A percentile compares a stretch with the other conserved stretches of the same genome.
Evolutionary conservation across 106 monocot genomes (phyloP).

Genomic region (Narthecium ossifragum): DNA sequence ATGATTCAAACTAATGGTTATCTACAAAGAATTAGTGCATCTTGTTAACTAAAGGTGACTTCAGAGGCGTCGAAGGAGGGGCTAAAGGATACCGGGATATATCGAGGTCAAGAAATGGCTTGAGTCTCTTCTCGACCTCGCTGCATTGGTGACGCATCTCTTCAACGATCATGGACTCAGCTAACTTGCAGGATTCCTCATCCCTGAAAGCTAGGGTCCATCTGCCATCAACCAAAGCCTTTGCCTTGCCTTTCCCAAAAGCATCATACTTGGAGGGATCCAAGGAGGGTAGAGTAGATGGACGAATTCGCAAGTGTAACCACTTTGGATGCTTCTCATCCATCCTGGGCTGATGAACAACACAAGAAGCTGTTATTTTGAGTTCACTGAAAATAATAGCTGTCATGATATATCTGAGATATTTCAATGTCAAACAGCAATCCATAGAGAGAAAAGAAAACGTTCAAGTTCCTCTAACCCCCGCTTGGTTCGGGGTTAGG

Average conservation of each 20-base stretch:
- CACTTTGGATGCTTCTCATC: constrained; percentile 83
- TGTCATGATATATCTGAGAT: too few relatives aligned
- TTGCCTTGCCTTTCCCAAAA: constrained; percentile 32
- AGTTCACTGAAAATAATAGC: too few relatives aligned
- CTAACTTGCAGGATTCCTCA: constrained; percentile 64
- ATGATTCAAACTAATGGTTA: neutral
- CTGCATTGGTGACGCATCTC: constrained; percentile 38
- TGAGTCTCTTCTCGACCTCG: constrained; percentile 46
- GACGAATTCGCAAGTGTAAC: constrained; percentile 90
- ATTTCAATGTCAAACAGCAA: too few relatives aligned
- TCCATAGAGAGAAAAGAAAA: too few relatives aligned
- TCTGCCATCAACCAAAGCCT: constrained; percentile 80
- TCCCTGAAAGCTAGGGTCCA: constrained; percentile 93
- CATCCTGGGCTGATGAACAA: constrained; percentile 61
- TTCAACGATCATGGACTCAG: constrained; percentile 61
- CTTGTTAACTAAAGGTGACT: neutral
- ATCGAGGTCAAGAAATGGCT: constrained; percentile 43
- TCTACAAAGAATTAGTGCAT: neutral
- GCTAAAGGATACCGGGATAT: constrained; percentile 1
- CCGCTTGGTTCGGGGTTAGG: too few relatives aligned
- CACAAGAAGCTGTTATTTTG: neutral
- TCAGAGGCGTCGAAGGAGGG: neutral
- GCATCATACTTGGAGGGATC: constrained; percentile 36
- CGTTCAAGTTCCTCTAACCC: too few relatives aligned
- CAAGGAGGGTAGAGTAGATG: constrained; percentile 45